Percentiles rank a stretch among this genome's conserved stretches.
Conservation (phyloP, 2,329 filamentous ascomycete species). For the Scopulariopsis brevicaulis region DNA sequence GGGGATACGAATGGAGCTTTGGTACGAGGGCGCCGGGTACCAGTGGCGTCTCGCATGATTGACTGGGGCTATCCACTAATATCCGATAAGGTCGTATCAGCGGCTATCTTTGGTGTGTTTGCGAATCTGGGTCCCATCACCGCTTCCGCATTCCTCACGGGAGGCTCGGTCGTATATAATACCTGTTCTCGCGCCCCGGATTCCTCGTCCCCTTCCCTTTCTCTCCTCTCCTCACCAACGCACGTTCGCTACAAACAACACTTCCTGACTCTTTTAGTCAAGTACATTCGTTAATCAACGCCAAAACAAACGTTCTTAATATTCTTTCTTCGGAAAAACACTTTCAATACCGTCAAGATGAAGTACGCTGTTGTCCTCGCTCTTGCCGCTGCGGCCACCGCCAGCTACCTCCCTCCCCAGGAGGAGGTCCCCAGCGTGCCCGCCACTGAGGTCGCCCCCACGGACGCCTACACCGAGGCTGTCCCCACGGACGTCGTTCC, state of each 20-base stretch:
- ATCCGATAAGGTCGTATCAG: not conserved
- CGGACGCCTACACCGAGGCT: not conserved
- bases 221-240: slow-evolving; percentile 28
- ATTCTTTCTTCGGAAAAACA: slow-evolving; percentile 25
- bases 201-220: slow-evolving; percentile 9
- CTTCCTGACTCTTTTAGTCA: slow-evolving; percentile 43
- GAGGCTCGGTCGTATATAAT: slow-evolving; percentile 3
- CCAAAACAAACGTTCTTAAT: slow-evolving; percentile 17
- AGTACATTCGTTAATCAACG: slow-evolving; percentile 40
- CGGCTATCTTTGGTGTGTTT: not conserved
- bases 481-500: slow-evolving; percentile 32
- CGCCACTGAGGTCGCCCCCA: slow-evolving; percentile 27
- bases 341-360: slow-evolving; percentile 46
- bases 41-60: too few relatives aligned
- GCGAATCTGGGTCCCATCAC: not conserved
- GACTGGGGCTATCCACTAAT: too few relatives aligned
- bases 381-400: not conserved
- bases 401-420: not conserved
- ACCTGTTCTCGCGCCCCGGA: not conserved
- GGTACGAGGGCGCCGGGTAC: too few relatives aligned
- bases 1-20: not conserved
- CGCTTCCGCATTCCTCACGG: not conserved
- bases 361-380: slow-evolving; percentile 29
- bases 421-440: slow-evolving; percentile 16
- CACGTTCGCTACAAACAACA: slow-evolving; percentile 26